Conservation (phyloP, 225 moss, liverwort and hornwort genomes). For the Climacium dendroides region DNA sequence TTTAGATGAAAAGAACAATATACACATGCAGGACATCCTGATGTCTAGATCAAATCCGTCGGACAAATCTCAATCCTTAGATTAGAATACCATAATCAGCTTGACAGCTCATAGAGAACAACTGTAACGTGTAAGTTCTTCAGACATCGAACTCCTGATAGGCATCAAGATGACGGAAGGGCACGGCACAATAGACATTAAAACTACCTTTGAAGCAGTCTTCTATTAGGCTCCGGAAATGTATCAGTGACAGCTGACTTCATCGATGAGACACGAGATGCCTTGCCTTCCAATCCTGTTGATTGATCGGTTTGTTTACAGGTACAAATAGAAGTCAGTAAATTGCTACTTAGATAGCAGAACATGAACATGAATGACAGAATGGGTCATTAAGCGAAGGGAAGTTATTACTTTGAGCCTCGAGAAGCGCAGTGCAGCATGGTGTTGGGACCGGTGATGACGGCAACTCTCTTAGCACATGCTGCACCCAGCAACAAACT, state of each 20-base stretch:
- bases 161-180: not conserved
- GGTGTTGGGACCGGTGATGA: constrained; percentile 89
- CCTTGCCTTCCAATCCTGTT: constrained; percentile 80
- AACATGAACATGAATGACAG: not conserved
- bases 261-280: constrained; percentile 71
- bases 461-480: constrained; percentile 87
- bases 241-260: constrained; percentile 72
- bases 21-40: not conserved
- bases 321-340: not conserved
- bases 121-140: not conserved
- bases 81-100: not conserved
- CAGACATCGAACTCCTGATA: not conserved
- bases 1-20: not conserved
- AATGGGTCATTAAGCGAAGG: not conserved
- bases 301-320: not conserved
- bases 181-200: not conserved
- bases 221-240: constrained; percentile 94
- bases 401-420: constrained; percentile 57
- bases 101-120: not conserved
- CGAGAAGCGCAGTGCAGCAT: constrained; percentile 95
- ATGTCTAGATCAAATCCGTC: not conserved
- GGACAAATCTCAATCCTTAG: not conserved
- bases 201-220: constrained; percentile 68
- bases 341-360: not conserved
- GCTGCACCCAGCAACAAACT: constrained; percentile 25